These are phyloP conservation scores for Talaromyces sp. DNA, from an alignment of 2,329 filamentous ascomycete species.

Conservation along the genomic window DNA sequence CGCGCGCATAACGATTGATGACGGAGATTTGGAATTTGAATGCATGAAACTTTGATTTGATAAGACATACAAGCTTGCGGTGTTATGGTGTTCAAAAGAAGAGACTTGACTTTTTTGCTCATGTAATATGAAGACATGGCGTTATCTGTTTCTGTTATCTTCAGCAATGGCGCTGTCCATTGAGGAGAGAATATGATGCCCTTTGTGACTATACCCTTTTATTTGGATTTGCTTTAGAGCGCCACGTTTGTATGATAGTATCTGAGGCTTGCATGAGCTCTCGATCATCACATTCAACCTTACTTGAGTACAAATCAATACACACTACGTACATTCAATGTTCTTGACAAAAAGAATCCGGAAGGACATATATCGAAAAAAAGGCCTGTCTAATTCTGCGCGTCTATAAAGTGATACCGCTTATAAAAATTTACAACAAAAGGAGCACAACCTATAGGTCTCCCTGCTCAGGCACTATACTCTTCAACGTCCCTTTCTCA, in stretches of 20 bases:
- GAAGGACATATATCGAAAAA: background rate
- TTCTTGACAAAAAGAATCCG: background rate
- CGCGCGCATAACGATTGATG: conserved; percentile 16
- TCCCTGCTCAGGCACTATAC: conserved; percentile 69
- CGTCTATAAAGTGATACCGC: background rate
- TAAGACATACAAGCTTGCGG: conserved; percentile 15
- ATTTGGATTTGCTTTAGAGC: background rate
- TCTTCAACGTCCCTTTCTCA: conserved; percentile 60
- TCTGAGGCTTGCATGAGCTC: background rate
- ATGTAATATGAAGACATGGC: conserved; percentile 17
- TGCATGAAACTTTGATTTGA: conserved; percentile 1
- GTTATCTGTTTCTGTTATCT: conserved; percentile 13
- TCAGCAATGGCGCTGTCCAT: background rate
- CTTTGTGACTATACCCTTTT: conserved; percentile 7
- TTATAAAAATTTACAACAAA: background rate
- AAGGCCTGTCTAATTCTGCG: background rate
- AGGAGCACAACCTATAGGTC: conserved; percentile 32
- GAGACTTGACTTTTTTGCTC: background rate
- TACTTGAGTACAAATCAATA: background rate
- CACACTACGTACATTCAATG: background rate
- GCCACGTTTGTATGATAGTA: background rate
- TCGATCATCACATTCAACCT: background rate
- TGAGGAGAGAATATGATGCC: background rate
- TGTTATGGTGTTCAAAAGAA: conserved; percentile 17
- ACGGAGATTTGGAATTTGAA: background rate